Evolutionary conservation across 129 eudicot species (phyloP).

Genomic region (sunflower (Helianthus annuus)): HanXRQr2.0-SUNRISE NC_035444.2:3618633-3619132

Average conservation of each 20-base stretch:
- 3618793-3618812: slow-evolving; percentile 39
- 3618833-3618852: background rate
- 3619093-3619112: background rate
- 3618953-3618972: background rate
- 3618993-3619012: background rate
- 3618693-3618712: background rate
- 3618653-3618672: background rate
- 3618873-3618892: background rate
- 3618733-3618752: slow-evolving; percentile 49
- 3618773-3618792: slow-evolving; percentile 79
- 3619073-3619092: background rate
- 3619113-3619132: background rate
- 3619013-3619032: background rate
- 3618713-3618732: slow-evolving; percentile 45
- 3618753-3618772: slow-evolving; percentile 65
- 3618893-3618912: background rate
- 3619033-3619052: background rate
- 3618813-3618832: slow-evolving; percentile 2
- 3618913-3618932: background rate
- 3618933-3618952: background rate
- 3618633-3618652: slow-evolving; percentile 14
- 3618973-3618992: background rate
- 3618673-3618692: slow-evolving; percentile 16
- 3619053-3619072: background rate
- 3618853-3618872: background rate